Evolutionary conservation across 352 stramenopile species (phyloP).

Genomic region (Pythium dissimile): DNA sequence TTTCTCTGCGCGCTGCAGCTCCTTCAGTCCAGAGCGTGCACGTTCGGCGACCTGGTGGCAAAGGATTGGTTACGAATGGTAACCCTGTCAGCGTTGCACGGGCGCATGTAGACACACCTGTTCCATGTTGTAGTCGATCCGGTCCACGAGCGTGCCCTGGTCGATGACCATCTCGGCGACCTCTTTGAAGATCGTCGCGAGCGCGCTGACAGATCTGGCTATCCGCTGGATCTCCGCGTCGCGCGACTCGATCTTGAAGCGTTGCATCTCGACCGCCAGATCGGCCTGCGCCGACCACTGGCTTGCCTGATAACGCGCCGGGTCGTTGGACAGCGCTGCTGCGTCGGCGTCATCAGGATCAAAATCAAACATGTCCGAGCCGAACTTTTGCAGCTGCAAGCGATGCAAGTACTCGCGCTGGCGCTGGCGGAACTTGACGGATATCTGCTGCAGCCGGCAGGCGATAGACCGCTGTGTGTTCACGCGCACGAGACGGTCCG

Average conservation of each 20-base stretch:
- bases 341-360: conserved; percentile 14
- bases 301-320: neutral
- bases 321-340: neutral
- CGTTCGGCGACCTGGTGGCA: conserved; percentile 60
- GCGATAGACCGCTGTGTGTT: conserved; percentile 75
- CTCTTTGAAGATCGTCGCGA: conserved; percentile 78
- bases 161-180: conserved; percentile 82
- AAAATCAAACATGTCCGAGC: conserved; percentile 58
- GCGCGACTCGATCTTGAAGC: conserved; percentile 52
- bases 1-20: conserved; percentile 58
- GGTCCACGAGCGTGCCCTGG: conserved; percentile 77
- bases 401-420: conserved; percentile 74
- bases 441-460: conserved; percentile 56
- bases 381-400: conserved; percentile 71
- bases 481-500: conserved; percentile 52
- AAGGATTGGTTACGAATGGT: too few species aligned
- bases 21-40: conserved; percentile 52
- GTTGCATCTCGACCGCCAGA: conserved; percentile 27
- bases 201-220: conserved; percentile 55
- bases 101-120: conserved; percentile 32
- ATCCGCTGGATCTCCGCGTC: conserved; percentile 80
- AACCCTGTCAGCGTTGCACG: neutral
- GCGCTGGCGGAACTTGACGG: conserved; percentile 50
- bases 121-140: conserved; percentile 88
- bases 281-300: conserved; percentile 25